phyloP scores from a whole-genome alignment of 78 protist genomes.

The Isochrysis galbana region DNA sequence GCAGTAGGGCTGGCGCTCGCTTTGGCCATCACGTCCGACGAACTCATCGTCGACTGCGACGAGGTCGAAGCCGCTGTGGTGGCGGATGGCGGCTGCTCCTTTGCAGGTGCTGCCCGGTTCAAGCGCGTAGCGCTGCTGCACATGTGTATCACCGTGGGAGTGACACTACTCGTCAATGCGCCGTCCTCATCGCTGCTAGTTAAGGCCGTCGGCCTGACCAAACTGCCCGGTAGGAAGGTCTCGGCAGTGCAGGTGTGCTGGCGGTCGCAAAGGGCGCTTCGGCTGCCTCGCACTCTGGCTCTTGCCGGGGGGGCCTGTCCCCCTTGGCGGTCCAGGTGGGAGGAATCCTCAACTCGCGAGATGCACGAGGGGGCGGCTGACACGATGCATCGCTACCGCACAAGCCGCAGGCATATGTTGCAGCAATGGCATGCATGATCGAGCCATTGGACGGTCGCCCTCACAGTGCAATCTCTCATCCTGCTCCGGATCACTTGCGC shows the following conservation, averaged over 20 bases:
- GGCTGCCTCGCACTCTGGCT: neutral
- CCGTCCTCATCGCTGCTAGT: neutral
- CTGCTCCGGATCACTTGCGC: neutral
- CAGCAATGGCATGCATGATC: neutral
- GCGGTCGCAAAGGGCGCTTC: neutral
- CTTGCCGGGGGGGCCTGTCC: neutral
- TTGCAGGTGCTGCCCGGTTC: neutral
- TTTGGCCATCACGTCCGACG: neutral
- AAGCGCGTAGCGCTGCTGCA: neutral
- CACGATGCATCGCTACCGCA: neutral
- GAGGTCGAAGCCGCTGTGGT: neutral
- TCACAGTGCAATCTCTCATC: neutral
- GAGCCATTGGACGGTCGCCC: neutral
- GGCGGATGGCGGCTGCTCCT: neutral
- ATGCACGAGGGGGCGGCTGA: neutral
- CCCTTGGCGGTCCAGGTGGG: neutral
- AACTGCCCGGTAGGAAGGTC: neutral
- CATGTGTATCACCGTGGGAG: neutral
- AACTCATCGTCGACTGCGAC: neutral
- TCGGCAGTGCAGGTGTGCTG: neutral
- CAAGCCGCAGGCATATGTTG: neutral
- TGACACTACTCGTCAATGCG: neutral
- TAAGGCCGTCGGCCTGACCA: neutral
- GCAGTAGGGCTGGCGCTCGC: slow-evolving; percentile 33
- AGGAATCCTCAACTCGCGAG: neutral